Percentiles rank a stretch among this genome's conserved stretches.
These are phyloP conservation scores for Ashbya aceris DNA, from an alignment of 1,139 yeast species.

Conservation along the genomic window DNA sequence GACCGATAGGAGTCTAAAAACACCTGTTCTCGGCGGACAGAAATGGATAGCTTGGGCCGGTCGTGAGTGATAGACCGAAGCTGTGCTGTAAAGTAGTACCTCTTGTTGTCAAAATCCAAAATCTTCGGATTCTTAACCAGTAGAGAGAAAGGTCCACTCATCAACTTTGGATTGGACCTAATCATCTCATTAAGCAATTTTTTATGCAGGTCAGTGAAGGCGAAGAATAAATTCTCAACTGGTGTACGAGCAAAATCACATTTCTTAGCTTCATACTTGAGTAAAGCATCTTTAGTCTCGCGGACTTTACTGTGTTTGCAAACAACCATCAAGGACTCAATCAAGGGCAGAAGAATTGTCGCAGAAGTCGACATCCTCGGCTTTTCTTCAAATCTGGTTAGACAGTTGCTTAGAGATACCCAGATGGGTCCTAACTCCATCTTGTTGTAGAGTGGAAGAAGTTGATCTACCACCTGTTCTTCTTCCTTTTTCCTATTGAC, in stretches of 20 bases:
- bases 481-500: slow-evolving; percentile 27
- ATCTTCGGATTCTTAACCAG: slow-evolving; percentile 83
- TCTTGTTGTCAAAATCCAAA: slow-evolving; percentile 89
- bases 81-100: slow-evolving; percentile 72
- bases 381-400: slow-evolving; percentile 37
- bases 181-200: slow-evolving; percentile 89
- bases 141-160: slow-evolving; percentile 95
- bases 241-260: slow-evolving; percentile 70
- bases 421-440: slow-evolving; percentile 73
- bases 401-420: slow-evolving; percentile 77
- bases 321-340: slow-evolving; percentile 91
- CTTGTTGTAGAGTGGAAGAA: slow-evolving; percentile 54
- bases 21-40: slow-evolving; percentile 81
- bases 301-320: slow-evolving; percentile 78
- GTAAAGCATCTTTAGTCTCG: slow-evolving; percentile 30
- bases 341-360: slow-evolving; percentile 73
- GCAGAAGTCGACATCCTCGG: slow-evolving; percentile 55
- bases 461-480: slow-evolving; percentile 24
- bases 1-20: slow-evolving; percentile 85
- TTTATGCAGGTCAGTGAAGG: slow-evolving; percentile 86
- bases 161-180: slow-evolving; percentile 78
- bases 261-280: slow-evolving; percentile 51
- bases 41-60: slow-evolving; percentile 46
- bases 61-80: slow-evolving; percentile 43
- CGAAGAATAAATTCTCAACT: slow-evolving; percentile 68